phyloP scores from a whole-genome alignment of 352 stramenopile genomes.

The Phytophthora sojae region DNA sequence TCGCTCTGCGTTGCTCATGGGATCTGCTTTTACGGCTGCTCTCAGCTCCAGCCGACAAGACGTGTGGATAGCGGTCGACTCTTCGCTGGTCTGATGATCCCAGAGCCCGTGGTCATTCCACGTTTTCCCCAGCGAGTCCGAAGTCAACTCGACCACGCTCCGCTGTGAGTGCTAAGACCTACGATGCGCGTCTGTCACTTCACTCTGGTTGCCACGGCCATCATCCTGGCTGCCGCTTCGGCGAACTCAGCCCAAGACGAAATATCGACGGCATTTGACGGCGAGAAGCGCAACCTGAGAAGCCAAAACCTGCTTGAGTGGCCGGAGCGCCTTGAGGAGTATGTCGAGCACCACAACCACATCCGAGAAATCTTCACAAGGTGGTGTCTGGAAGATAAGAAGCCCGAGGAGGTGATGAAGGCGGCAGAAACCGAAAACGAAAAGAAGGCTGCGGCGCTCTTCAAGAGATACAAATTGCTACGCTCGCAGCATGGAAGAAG shows the following conservation, averaged over 20 bases:
- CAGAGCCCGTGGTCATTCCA: slow-evolving; percentile 1
- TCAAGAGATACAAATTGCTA: neutral
- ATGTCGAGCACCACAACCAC: slow-evolving; percentile 19
- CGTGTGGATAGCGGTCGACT: neutral
- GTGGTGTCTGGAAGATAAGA: slow-evolving; percentile 27
- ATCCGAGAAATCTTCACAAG: slow-evolving; percentile 18
- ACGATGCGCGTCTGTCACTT: slow-evolving; percentile 11
- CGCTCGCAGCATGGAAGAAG: slow-evolving; percentile 9
- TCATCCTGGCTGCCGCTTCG: neutral
- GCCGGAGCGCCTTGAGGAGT: slow-evolving; percentile 18
- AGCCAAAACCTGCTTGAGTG: slow-evolving; percentile 12
- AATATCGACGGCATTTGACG: neutral
- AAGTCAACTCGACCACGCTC: slow-evolving; percentile 11
- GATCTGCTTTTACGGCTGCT: slow-evolving; percentile 17
- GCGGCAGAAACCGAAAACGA: neutral
- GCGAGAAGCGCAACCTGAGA: slow-evolving; percentile 16
- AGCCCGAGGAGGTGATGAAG: slow-evolving; percentile 6
- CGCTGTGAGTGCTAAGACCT: neutral
- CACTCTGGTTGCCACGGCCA: neutral
- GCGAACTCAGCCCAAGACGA: neutral
- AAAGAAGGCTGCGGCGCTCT: neutral
- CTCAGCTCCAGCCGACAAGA: neutral
- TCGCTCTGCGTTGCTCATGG: slow-evolving; percentile 8
- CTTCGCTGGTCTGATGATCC: neutral
- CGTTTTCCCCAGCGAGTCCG: neutral